These are phyloP conservation scores for Salix dunnii DNA, from an alignment of 345 rosid species.

Conservation along the genomic window DNA sequence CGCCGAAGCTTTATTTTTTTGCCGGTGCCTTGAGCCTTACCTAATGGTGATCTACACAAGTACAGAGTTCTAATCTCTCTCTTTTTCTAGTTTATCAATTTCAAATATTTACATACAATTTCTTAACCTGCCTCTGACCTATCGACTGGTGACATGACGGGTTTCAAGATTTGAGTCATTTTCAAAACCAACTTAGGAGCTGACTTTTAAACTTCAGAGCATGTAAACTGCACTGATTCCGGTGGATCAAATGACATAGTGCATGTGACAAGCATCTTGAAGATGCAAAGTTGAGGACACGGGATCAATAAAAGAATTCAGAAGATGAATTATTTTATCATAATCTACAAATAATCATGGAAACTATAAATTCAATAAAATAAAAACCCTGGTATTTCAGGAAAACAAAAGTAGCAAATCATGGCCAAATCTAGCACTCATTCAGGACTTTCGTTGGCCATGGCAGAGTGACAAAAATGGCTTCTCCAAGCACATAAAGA, in stretches of 20 bases:
- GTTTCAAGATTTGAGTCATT: neutral
- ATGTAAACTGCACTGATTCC: neutral
- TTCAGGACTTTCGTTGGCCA: constrained; percentile 19
- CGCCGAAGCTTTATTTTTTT: neutral
- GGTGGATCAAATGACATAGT: neutral
- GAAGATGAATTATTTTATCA: neutral
- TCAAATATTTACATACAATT: neutral
- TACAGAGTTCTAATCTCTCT: neutral
- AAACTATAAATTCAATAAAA: neutral
- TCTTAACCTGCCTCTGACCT: neutral
- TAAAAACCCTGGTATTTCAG: neutral
- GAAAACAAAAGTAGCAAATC: constrained; percentile 12
- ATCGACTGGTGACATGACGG: neutral
- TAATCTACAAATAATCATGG: neutral
- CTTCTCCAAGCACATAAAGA: constrained; percentile 30
- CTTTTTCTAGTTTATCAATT: neutral
- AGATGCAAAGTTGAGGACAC: neutral
- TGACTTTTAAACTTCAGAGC: no score
- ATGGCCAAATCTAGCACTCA: constrained; percentile 21
- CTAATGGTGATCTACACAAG: neutral
- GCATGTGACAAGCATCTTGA: neutral
- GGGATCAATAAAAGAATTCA: neutral
- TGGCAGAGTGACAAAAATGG: constrained; percentile 27
- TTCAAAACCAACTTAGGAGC: neutral
- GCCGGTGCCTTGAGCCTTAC: no score